Conservation (phyloP, 768 basidiomycete species). For the Russula sp. region DNA sequence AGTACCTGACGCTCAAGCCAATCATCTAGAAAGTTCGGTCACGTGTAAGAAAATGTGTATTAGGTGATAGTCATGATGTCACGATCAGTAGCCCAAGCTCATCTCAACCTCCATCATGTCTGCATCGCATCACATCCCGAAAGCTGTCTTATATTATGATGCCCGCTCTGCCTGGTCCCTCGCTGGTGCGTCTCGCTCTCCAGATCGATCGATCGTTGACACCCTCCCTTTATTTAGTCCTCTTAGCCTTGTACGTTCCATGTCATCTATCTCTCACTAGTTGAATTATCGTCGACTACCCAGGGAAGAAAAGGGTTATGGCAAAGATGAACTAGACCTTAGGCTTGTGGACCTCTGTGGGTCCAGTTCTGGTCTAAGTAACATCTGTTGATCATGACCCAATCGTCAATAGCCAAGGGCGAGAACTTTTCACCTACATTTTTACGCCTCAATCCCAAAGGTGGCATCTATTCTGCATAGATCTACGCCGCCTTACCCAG, state of each 20-base stretch:
- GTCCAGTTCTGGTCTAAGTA: conserved; percentile 17
- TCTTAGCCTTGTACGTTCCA: conserved; percentile 21
- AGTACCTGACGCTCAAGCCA: background rate
- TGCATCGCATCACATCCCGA: conserved; percentile 39
- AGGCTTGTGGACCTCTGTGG: conserved; percentile 61
- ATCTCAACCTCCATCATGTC: conserved; percentile 19
- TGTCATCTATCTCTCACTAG: background rate
- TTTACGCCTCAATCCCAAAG: conserved; percentile 72
- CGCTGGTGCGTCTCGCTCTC: conserved; percentile 39
- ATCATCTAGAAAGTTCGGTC: conserved; percentile 19
- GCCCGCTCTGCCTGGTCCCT: conserved; percentile 58
- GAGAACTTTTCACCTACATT: conserved; percentile 74
- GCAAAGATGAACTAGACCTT: conserved; percentile 64
- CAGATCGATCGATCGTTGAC: background rate
- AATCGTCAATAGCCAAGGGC: conserved; percentile 49
- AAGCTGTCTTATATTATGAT: conserved; percentile 77
- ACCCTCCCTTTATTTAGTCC: conserved; percentile 2
- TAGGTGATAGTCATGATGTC: background rate
- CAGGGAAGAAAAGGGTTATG: conserved; percentile 78
- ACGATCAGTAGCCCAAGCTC: background rate
- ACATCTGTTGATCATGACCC: background rate
- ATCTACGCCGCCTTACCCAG: background rate
- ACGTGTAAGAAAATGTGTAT: background rate
- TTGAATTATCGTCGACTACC: background rate
- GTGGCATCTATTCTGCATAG: conserved; percentile 32